These are phyloP conservation scores for Beauveria caledonica DNA, from an alignment of 2,329 filamentous ascomycete species.

Conservation along the genomic window DNA sequence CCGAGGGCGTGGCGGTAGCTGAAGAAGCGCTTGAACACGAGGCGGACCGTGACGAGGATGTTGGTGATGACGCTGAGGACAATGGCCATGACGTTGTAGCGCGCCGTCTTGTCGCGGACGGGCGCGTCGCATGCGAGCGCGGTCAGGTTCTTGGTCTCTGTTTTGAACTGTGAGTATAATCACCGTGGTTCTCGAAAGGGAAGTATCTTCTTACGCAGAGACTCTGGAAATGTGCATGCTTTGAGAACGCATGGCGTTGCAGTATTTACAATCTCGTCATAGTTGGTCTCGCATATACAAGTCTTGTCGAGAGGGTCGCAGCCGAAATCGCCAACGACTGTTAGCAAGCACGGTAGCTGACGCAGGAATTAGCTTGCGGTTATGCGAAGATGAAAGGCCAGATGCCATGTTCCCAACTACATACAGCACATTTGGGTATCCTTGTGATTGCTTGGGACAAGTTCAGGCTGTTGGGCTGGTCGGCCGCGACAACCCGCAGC, in stretches of 20 bases:
- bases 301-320: slow-evolving; percentile 1
- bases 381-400: neutral
- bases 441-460: neutral
- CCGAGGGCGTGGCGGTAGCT: slow-evolving; percentile 27
- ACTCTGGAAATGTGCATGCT: slow-evolving; percentile 18
- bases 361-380: neutral
- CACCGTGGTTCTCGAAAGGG: too few relatives aligned
- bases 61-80: slow-evolving; percentile 28
- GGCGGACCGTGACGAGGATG: slow-evolving; percentile 34
- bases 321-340: neutral
- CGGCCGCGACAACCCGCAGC: neutral
- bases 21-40: slow-evolving; percentile 28
- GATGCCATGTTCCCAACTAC: neutral
- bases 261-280: slow-evolving; percentile 15
- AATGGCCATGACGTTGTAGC: slow-evolving; percentile 27
- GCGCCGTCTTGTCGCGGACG: slow-evolving; percentile 23
- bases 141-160: slow-evolving; percentile 16
- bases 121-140: slow-evolving; percentile 21
- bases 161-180: neutral
- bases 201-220: slow-evolving; percentile 16
- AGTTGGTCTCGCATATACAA: slow-evolving; percentile 9
- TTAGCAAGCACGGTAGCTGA: slow-evolving; percentile 2
- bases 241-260: slow-evolving; percentile 18
- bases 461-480: neutral
- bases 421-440: slow-evolving; percentile 8